These are phyloP conservation scores for Linnemannia schmuckeri DNA, from an alignment of 192 early-diverging fungal genomes.

Conservation along the genomic window DNA sequence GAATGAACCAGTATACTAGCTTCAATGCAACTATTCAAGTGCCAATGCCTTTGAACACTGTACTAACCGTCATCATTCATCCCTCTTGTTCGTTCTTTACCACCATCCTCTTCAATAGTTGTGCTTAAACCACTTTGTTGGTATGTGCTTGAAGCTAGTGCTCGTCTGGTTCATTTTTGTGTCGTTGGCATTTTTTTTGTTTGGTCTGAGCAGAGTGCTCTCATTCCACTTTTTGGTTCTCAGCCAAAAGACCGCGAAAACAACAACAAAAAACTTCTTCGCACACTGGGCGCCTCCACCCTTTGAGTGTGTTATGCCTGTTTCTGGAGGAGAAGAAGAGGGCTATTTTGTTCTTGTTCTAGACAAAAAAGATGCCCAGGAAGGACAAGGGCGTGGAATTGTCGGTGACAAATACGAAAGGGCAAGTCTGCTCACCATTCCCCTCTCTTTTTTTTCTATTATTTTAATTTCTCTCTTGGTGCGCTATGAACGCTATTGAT, in stretches of 20 bases:
- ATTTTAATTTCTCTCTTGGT: not conserved
- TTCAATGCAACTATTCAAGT: not conserved
- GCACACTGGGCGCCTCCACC: not conserved
- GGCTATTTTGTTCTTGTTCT: not conserved
- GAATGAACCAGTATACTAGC: not conserved
- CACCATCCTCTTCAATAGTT: constrained; percentile 26
- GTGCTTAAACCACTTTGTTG: constrained; percentile 60
- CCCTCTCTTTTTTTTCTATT: not conserved
- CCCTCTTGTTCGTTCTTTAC: not conserved
- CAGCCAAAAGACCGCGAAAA: constrained; percentile 4
- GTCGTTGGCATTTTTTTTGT: constrained; percentile 9
- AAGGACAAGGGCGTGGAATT: not conserved
- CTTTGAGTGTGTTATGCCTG: not conserved
- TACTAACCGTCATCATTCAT: constrained; percentile 14
- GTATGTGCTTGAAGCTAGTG: constrained; percentile 38
- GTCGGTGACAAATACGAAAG: constrained; percentile 6
- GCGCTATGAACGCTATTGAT: not conserved
- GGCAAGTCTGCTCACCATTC: not conserved
- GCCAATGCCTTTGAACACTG: not conserved
- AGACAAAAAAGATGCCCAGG: not conserved
- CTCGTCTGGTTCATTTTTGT: constrained; percentile 3
- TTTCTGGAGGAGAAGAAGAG: not conserved
- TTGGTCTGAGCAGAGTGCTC: constrained; percentile 10
- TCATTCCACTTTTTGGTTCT: constrained; percentile 3
- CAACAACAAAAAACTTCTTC: constrained; percentile 6